phyloP scores from a whole-genome alignment of 345 rosid genomes.

The Euphorbia peplus region DNA sequence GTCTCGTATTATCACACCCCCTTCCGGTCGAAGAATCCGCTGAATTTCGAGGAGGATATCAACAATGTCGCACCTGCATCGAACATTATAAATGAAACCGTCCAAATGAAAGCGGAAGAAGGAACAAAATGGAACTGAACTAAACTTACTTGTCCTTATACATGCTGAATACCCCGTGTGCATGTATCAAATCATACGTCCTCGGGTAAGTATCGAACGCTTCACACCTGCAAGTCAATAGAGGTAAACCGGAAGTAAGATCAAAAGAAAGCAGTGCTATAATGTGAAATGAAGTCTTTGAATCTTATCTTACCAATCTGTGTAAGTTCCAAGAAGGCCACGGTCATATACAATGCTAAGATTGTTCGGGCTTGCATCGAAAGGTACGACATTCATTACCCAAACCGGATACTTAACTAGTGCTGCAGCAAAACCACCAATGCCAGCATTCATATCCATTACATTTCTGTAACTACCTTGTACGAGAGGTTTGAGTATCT shows the following conservation, averaged over 20 bases:
- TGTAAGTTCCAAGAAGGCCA: conserved; percentile 68
- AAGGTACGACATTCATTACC: conserved; percentile 72
- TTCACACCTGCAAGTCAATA: conserved; percentile 42
- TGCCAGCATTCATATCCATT: conserved; percentile 71
- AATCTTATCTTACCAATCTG: conserved; percentile 57
- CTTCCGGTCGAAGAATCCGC: conserved; percentile 59
- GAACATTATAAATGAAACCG: not conserved
- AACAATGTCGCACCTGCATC: conserved; percentile 50
- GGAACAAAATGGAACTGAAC: not conserved
- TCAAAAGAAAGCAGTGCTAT: not conserved
- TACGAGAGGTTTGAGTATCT: conserved; percentile 38
- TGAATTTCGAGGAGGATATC: conserved; percentile 61
- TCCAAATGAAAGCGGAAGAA: too few relatives aligned
- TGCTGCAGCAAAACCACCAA: conserved; percentile 71
- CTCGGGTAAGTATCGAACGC: conserved; percentile 69
- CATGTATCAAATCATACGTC: conserved; percentile 58
- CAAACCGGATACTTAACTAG: conserved; percentile 47
- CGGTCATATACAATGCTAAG: conserved; percentile 63
- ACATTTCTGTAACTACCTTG: conserved; percentile 52
- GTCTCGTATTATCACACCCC: conserved; percentile 52
- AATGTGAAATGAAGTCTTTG: not conserved
- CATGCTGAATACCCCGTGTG: conserved; percentile 30
- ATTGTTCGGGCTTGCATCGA: conserved; percentile 39
- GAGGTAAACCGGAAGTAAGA: not conserved
- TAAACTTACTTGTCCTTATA: conserved; percentile 17